Percentiles rank a stretch among this genome's conserved stretches.
Evolutionary conservation across 2,329 filamentous ascomycete species (phyloP).

Genomic region (Tolypocladium cylindrosporum): DNA sequence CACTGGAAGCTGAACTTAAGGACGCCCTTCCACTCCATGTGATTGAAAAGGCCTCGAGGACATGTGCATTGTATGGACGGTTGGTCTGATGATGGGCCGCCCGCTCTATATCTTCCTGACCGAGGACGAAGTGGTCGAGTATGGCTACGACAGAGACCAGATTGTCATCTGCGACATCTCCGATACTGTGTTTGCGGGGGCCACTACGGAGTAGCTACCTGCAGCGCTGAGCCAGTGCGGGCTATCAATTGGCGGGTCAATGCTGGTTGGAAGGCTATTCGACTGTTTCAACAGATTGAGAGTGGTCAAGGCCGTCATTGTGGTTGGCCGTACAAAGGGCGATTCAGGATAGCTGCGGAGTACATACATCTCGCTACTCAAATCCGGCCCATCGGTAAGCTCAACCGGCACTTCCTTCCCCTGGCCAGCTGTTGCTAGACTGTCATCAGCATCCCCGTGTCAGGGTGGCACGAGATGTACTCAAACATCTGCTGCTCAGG

Average conservation of each 20-base stretch:
- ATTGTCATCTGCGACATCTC: slow-evolving; percentile 41
- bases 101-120: slow-evolving; percentile 40
- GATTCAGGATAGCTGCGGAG: not conserved
- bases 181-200: slow-evolving; percentile 38
- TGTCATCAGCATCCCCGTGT: slow-evolving; percentile 19
- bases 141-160: slow-evolving; percentile 32
- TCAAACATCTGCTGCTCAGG: slow-evolving; percentile 30
- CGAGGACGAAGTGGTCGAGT: slow-evolving; percentile 29
- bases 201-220: slow-evolving; percentile 30
- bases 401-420: not conserved
- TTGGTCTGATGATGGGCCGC: slow-evolving; percentile 37
- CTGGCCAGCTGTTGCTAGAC: not conserved
- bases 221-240: slow-evolving; percentile 21
- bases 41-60: slow-evolving; percentile 34
- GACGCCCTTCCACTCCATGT: slow-evolving; percentile 39
- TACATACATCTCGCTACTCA: not conserved
- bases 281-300: slow-evolving; percentile 25
- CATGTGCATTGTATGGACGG: slow-evolving; percentile 23
- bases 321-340: slow-evolving; percentile 16
- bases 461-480: slow-evolving; percentile 28
- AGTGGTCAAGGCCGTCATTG: slow-evolving; percentile 23
- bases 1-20: slow-evolving; percentile 46
- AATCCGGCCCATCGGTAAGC: no score
- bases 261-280: slow-evolving; percentile 25
- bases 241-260: slow-evolving; percentile 24